Evolutionary conservation across 2,329 filamentous ascomycete species (phyloP).

Genomic region (Colletotrichum tropicicola): DNA sequence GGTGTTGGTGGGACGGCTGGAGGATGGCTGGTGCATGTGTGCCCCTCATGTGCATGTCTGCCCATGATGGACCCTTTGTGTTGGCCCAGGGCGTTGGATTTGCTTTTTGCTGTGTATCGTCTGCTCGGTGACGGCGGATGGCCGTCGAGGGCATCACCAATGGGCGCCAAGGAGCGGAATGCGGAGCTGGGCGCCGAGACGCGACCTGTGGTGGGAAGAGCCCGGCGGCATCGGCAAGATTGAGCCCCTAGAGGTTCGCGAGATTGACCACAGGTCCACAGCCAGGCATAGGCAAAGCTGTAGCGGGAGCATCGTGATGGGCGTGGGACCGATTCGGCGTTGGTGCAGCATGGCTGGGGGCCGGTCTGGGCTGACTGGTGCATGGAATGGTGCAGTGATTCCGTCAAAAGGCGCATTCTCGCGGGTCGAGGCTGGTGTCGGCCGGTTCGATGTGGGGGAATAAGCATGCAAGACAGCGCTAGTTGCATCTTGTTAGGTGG

Average conservation of each 20-base stretch:
- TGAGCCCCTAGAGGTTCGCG: too few species aligned
- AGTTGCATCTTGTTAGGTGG: constrained; percentile 22
- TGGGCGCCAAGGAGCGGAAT: not conserved
- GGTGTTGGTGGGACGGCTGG: not conserved
- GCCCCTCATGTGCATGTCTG: constrained; percentile 2
- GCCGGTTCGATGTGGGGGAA: constrained; percentile 18
- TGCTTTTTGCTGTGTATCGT: not conserved
- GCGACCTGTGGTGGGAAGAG: too few species aligned
- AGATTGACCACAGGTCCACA: too few species aligned
- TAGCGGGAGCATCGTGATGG: not conserved
- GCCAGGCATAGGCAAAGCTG: not conserved
- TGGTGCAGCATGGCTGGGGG: not conserved
- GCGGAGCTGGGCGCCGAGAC: not conserved
- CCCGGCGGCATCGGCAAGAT: too few species aligned
- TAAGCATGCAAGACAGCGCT: constrained; percentile 25
- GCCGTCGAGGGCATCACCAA: constrained; percentile 3
- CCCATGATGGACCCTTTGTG: not conserved
- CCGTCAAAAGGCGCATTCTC: not conserved
- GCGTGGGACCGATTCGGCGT: not conserved
- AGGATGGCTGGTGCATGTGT: not conserved
- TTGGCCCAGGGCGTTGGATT: not conserved
- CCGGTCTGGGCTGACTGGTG: not conserved
- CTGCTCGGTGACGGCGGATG: not conserved
- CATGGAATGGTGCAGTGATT: not conserved
- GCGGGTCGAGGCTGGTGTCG: not conserved